These are phyloP conservation scores for Alternaria ethzedia DNA, from an alignment of 2,329 filamentous ascomycete genomes.

Conservation along the genomic window DNA sequence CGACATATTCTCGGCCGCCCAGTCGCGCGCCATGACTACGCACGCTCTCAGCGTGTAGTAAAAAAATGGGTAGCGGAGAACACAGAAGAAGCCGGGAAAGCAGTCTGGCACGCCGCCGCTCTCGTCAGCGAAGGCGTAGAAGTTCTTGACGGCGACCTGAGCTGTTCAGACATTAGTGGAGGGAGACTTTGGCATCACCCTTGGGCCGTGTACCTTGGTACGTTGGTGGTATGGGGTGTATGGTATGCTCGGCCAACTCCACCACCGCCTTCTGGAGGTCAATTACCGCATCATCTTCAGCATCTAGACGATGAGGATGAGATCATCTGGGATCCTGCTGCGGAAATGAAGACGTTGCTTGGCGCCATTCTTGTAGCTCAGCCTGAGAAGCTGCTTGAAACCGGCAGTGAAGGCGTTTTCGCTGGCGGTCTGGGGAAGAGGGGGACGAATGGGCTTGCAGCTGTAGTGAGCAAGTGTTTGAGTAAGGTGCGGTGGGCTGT, in stretches of 20 bases:
- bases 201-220: constrained; percentile 67
- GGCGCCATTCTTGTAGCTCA: constrained; percentile 50
- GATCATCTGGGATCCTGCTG: constrained; percentile 58
- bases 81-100: constrained; percentile 48
- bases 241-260: constrained; percentile 52
- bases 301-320: constrained; percentile 51
- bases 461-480: constrained; percentile 62
- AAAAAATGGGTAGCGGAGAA: constrained; percentile 57
- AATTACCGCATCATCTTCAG: constrained; percentile 3
- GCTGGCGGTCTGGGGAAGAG: constrained; percentile 54
- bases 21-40: constrained; percentile 59
- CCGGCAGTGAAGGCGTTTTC: constrained; percentile 30
- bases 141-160: constrained; percentile 49
- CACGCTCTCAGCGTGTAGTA: constrained; percentile 58
- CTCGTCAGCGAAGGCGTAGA: constrained; percentile 59
- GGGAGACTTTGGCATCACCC: constrained; percentile 64
- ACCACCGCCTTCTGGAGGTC: background rate
- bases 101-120: constrained; percentile 62
- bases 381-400: constrained; percentile 44
- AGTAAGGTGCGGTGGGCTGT: constrained; percentile 67
- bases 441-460: constrained; percentile 60
- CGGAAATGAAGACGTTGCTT: constrained; percentile 57
- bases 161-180: constrained; percentile 54
- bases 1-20: constrained; percentile 64
- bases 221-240: constrained; percentile 64